Percentiles rank a stretch among this genome's conserved stretches.
Evolutionary conservation across 1,284 basidiomycete genomes (phyloP).

Genomic region (Violaceomyces palustris): DNA sequence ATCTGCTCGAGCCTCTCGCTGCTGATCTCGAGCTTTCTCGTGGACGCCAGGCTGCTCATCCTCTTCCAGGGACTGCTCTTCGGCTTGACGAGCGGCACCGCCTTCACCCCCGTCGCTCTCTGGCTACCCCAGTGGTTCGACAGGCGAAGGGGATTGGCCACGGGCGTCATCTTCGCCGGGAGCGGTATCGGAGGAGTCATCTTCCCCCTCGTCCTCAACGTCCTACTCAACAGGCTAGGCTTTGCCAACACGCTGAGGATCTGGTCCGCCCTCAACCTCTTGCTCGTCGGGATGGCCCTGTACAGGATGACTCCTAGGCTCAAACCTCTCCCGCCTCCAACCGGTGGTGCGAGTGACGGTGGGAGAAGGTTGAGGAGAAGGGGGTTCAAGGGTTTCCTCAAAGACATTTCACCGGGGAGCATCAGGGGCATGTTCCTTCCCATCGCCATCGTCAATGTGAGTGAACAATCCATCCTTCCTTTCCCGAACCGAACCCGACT

Average conservation of each 20-base stretch:
- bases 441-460: slow-evolving; percentile 2
- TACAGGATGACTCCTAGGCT: too few relatives aligned
- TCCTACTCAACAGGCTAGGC: slow-evolving; percentile 18
- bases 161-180: slow-evolving; percentile 35
- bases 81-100: slow-evolving; percentile 25
- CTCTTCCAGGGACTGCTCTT: slow-evolving; percentile 34
- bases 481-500: too few relatives aligned
- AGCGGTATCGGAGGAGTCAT: slow-evolving; percentile 31
- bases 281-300: slow-evolving; percentile 18
- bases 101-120: slow-evolving; percentile 31
- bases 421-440: background rate
- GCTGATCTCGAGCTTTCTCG: slow-evolving; percentile 33
- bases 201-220: slow-evolving; percentile 32
- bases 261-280: slow-evolving; percentile 17
- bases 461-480: too few relatives aligned
- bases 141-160: slow-evolving; percentile 23
- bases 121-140: slow-evolving; percentile 43
- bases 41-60: slow-evolving; percentile 21
- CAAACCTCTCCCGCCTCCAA: too few relatives aligned
- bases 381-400: too few relatives aligned
- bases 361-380: too few relatives aligned
- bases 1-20: slow-evolving; percentile 13
- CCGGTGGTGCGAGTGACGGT: too few relatives aligned
- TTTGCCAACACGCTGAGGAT: slow-evolving; percentile 37
- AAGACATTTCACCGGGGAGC: too few relatives aligned